Evolutionary conservation across 108 stramenopile genomes (phyloP).

Genomic region (Cyclotella baltica): DNA sequence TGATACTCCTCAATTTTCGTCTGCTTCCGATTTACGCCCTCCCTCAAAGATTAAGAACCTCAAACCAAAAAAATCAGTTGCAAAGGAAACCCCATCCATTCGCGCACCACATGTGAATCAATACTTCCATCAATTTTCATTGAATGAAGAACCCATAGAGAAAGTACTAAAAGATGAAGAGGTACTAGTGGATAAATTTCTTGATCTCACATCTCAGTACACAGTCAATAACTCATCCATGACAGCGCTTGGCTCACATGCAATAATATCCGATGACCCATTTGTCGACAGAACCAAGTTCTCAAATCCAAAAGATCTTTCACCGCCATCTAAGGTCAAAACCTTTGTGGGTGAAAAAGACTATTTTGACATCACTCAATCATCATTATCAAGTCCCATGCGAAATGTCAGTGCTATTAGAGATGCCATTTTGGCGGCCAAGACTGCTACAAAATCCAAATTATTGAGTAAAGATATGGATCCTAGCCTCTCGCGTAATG

Average conservation of each 20-base stretch:
- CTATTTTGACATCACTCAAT: slow-evolving; percentile 4
- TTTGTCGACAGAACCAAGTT: not conserved
- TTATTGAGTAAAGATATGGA: not conserved
- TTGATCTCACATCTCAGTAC: slow-evolving; percentile 8
- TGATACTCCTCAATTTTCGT: slow-evolving; percentile 16
- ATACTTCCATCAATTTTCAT: not conserved
- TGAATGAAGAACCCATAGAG: not conserved
- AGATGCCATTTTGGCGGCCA: slow-evolving; percentile 8
- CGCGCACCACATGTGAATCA: slow-evolving; percentile 1
- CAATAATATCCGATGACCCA: not conserved
- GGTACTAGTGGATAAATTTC: not conserved
- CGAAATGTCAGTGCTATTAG: slow-evolving; percentile 7
- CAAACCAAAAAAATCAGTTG: not conserved
- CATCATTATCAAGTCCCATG: not conserved
- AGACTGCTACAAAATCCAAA: not conserved
- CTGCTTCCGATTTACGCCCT: not conserved
- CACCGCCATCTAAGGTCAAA: slow-evolving; percentile 6
- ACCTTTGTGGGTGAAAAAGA: not conserved
- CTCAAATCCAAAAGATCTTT: not conserved
- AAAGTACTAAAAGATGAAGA: not conserved
- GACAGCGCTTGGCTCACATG: slow-evolving; percentile 4
- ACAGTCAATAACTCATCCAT: slow-evolving; percentile 5
- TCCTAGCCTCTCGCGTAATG: not conserved
- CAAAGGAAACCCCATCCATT: not conserved
- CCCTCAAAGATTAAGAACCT: not conserved